Base-by-base conservation (phyloP, 768 basidiomycete genomes). In the Pleurotus citrinopileatus region DNA sequence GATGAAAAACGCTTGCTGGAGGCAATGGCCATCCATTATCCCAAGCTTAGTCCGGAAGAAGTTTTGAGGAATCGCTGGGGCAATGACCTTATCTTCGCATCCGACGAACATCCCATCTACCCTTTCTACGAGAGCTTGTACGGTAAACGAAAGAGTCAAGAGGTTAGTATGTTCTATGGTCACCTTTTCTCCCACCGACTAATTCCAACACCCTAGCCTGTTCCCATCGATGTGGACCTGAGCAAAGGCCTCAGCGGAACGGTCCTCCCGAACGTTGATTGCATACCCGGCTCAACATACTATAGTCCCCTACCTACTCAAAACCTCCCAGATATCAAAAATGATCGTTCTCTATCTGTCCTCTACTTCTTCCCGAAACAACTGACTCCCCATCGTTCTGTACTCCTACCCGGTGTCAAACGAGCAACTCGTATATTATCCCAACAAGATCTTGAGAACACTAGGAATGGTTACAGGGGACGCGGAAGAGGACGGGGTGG, bases 291-390 rank as follows among this genome's bases (percentile, higher is more conserved):
- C 48, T 90, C 94, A 4, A 96, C 92, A 0, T 95, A 91, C 67
- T 84, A 86, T 61, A 83, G 82, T 27, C 93, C 91, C 7, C 70
- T 99, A 29, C 60, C 76, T 3, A 68, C 72, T 19, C 67, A 83
- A 36, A 77, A 78, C 48, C 72, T 91, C 46, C 81, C 82, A 2
- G 94, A 98, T 69, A 87, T 99, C 60, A 79, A 80, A 61, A 87
- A 89, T 65, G 94, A 99, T 69, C 80, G 83, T 20, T 91, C 95
- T 8, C 73, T 98, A 10, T 95, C 94, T 0, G 93, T 86, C 2
- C 70, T 86, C 27, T 98, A 94, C 69, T 86, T 82, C 68, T 97
- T 94, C 80, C 95, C 97, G 0, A 81, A 83, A 63, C 96, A 98
- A 63, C 67, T 86, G 10, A 80, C 80, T 2, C 91, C 94, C 1